Evolutionary conservation across 495 filamentous ascomycete species (phyloP).

Genomic region (Penicillium verhagenii): DNA sequence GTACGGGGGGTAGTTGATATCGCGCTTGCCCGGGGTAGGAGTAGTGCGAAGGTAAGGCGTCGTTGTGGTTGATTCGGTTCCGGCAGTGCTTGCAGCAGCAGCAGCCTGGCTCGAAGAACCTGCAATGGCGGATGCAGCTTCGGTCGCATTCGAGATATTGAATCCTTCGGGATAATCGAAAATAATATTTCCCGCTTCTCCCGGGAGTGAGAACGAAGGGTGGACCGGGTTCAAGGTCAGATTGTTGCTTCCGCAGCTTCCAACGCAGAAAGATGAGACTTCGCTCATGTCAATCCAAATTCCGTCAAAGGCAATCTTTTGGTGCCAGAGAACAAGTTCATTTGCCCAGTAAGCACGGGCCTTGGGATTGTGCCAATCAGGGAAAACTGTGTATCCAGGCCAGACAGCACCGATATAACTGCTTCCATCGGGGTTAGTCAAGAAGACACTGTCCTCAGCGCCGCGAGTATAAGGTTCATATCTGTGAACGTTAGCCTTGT

Average conservation of each 20-base stretch:
- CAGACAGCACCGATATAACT: slow-evolving; percentile 64
- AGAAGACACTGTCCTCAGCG: slow-evolving; percentile 57
- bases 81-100: slow-evolving; percentile 29
- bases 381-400: slow-evolving; percentile 65
- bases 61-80: slow-evolving; percentile 37
- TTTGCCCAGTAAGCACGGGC: slow-evolving; percentile 69
- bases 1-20: slow-evolving; percentile 79
- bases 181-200: slow-evolving; percentile 59
- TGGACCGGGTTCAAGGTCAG: slow-evolving; percentile 69
- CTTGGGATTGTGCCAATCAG: slow-evolving; percentile 59
- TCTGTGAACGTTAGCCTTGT: slow-evolving; percentile 17
- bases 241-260: slow-evolving; percentile 70
- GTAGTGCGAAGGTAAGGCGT: slow-evolving; percentile 58
- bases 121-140: slow-evolving; percentile 60
- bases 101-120: slow-evolving; percentile 52
- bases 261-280: slow-evolving; percentile 78
- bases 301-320: slow-evolving; percentile 58
- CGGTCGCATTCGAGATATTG: slow-evolving; percentile 65
- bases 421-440: slow-evolving; percentile 62
- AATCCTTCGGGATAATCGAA: slow-evolving; percentile 72
- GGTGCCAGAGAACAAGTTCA: slow-evolving; percentile 59
- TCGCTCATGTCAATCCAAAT: slow-evolving; percentile 67
- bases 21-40: slow-evolving; percentile 66
- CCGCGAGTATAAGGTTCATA: slow-evolving; percentile 70
- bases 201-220: slow-evolving; percentile 64